A percentile compares a stretch with the other conserved stretches of the same genome.
Evolutionary conservation across 805 yeast genomes (phyloP).

Genomic region (Suhomyces prunicola): DNA sequence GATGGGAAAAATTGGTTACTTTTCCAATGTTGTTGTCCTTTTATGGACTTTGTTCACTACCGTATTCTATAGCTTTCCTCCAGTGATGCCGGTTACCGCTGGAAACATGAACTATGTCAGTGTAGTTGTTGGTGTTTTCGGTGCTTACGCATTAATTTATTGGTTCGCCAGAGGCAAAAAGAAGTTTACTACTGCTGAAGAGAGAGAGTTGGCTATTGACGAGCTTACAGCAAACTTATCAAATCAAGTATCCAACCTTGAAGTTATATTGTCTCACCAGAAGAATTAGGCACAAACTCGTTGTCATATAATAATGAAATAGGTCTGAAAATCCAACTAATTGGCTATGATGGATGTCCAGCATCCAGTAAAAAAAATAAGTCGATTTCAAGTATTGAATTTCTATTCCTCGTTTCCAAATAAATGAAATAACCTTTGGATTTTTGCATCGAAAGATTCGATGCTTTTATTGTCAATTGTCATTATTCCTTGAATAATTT

Average conservation of each 20-base stretch:
- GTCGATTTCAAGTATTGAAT: background rate
- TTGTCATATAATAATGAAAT: background rate
- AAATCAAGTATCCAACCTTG: constrained; percentile 20
- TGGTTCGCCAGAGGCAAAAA: constrained; percentile 46
- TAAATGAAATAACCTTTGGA: constrained; percentile 4
- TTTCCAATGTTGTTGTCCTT: constrained; percentile 49
- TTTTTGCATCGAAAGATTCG: constrained; percentile 1
- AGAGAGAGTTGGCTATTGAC: constrained; percentile 17
- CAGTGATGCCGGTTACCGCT: constrained; percentile 56
- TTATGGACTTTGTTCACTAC: constrained; percentile 58
- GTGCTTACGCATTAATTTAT: constrained; percentile 43
- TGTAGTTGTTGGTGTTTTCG: constrained; percentile 47
- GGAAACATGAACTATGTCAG: constrained; percentile 67
- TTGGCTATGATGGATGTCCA: background rate
- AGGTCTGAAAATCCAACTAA: background rate
- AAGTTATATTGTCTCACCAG: constrained; percentile 12
- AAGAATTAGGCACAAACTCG: background rate
- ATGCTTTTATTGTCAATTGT: background rate
- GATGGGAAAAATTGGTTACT: constrained; percentile 53
- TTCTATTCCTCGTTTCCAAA: background rate
- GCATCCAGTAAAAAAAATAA: background rate
- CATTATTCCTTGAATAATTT: constrained; percentile 1
- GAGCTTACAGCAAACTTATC: constrained; percentile 23
- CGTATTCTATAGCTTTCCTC: constrained; percentile 64
- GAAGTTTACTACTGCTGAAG: constrained; percentile 18